These are phyloP conservation scores for Cytospora mali DNA, from an alignment of 2,329 filamentous ascomycete species.

Conservation along the genomic window DNA sequence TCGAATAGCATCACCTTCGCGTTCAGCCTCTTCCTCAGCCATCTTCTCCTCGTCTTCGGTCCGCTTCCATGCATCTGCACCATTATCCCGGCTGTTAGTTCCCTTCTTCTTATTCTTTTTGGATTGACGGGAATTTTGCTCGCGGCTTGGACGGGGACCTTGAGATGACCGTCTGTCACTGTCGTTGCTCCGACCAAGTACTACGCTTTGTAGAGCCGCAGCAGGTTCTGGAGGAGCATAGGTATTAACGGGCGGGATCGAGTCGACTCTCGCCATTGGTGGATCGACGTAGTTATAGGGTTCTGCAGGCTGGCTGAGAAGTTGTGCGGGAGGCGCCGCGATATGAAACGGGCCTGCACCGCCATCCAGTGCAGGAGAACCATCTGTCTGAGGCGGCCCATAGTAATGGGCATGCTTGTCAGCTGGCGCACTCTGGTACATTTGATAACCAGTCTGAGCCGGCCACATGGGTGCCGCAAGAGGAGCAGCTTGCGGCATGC, in stretches of 20 bases:
- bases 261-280: neutral
- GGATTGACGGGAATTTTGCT: slow-evolving; percentile 16
- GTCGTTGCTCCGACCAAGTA: slow-evolving; percentile 20
- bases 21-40: slow-evolving; percentile 35
- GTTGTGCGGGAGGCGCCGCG: neutral
- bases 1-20: slow-evolving; percentile 36
- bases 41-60: slow-evolving; percentile 32
- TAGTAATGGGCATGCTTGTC: slow-evolving; percentile 16
- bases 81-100: slow-evolving; percentile 26
- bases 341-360: slow-evolving; percentile 4
- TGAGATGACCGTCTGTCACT: slow-evolving; percentile 28
- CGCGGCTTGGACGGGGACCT: slow-evolving; percentile 20
- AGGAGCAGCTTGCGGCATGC: slow-evolving; percentile 7
- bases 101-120: slow-evolving; percentile 30
- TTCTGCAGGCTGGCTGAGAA: neutral
- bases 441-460: slow-evolving; percentile 17
- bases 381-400: slow-evolving; percentile 8
- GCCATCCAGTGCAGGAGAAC: neutral
- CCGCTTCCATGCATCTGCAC: slow-evolving; percentile 16
- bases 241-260: neutral
- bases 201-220: neutral
- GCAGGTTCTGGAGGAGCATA: slow-evolving; percentile 1
- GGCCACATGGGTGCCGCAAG: slow-evolving; percentile 15
- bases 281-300: slow-evolving; percentile 9
- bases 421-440: slow-evolving; percentile 12